Percentiles rank a stretch among this genome's conserved stretches.
Conservation (phyloP, 495 filamentous ascomycete species). For the Parathielavia hyrcaniae region DNA sequence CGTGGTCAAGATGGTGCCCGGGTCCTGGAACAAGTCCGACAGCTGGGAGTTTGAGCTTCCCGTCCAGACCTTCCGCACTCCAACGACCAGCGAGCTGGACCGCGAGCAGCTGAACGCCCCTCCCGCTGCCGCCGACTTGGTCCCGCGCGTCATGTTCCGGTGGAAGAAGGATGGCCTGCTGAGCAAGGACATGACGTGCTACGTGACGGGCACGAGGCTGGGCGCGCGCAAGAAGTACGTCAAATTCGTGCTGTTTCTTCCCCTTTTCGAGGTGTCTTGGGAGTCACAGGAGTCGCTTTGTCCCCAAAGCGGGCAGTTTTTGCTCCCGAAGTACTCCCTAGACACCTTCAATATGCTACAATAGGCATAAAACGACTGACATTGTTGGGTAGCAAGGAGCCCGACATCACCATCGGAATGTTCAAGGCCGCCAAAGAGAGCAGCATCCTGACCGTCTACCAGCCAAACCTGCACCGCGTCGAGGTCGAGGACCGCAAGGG, state of each 20-base stretch:
- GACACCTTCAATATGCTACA: too few relatives aligned
- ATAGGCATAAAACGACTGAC: too few relatives aligned
- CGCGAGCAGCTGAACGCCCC: slow-evolving; percentile 62
- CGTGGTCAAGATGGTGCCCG: slow-evolving; percentile 59
- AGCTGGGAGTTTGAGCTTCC: slow-evolving; percentile 93
- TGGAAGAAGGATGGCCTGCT: slow-evolving; percentile 91
- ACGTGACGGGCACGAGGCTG: slow-evolving; percentile 67
- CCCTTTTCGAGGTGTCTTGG: too few relatives aligned
- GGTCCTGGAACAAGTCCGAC: slow-evolving; percentile 69
- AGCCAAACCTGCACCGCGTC: slow-evolving; percentile 82
- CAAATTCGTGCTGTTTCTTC: too few relatives aligned
- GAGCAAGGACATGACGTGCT: slow-evolving; percentile 71
- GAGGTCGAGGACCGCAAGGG: slow-evolving; percentile 95
- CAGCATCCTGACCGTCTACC: slow-evolving; percentile 67
- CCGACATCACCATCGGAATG: slow-evolving; percentile 85
- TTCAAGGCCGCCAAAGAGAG: slow-evolving; percentile 53
- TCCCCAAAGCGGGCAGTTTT: too few relatives aligned
- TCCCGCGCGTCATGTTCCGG: slow-evolving; percentile 75
- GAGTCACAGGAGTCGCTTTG: too few relatives aligned
- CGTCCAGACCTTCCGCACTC: slow-evolving; percentile 72
- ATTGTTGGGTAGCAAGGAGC: too few relatives aligned
- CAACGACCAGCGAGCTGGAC: slow-evolving; percentile 70
- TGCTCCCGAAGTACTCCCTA: too few relatives aligned
- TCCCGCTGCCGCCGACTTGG: slow-evolving; percentile 57
- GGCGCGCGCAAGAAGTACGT: slow-evolving; percentile 65